phyloP scores from a whole-genome alignment of 306 rosid genomes.

The Vicia faba region DNA sequence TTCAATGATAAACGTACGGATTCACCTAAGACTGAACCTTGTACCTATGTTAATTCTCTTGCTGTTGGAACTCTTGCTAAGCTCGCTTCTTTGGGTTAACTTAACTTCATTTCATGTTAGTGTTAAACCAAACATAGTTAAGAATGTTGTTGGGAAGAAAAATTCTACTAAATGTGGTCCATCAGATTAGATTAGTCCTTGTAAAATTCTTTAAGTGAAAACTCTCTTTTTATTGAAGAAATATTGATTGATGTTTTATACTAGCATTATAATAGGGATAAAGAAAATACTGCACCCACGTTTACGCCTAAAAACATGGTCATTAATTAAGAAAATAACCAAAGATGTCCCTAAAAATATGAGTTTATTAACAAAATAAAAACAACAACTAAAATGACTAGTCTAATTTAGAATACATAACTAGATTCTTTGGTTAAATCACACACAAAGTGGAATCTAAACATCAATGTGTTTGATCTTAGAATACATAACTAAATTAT shows the following conservation, averaged over 20 bases:
- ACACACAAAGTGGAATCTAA: too few relatives aligned
- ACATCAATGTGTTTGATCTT: too few relatives aligned
- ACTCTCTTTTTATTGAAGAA: too few relatives aligned
- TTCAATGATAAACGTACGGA: slow-evolving; percentile 73
- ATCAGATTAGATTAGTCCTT: too few relatives aligned
- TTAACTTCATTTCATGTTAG: not conserved
- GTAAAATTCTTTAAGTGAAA: too few relatives aligned
- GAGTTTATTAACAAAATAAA: too few relatives aligned
- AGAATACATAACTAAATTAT: too few relatives aligned
- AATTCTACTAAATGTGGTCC: not conserved
- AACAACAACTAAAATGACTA: too few relatives aligned
- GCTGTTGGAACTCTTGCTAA: slow-evolving; percentile 76
- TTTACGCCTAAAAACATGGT: not conserved
- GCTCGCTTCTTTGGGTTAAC: slow-evolving; percentile 45
- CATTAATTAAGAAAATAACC: not conserved
- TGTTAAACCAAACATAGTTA: not conserved
- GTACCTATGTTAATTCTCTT: slow-evolving; percentile 80
- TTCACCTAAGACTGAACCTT: slow-evolving; percentile 74
- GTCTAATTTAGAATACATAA: too few relatives aligned
- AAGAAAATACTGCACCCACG: not conserved
- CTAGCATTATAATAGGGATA: not conserved
- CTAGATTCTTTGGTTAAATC: too few relatives aligned
- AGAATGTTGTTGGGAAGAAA: not conserved
- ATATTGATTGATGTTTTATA: not conserved
- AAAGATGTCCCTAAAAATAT: not conserved